phyloP scores from a whole-genome alignment of 2,329 filamentous ascomycete genomes.

The Colletotrichum shisoi region DNA sequence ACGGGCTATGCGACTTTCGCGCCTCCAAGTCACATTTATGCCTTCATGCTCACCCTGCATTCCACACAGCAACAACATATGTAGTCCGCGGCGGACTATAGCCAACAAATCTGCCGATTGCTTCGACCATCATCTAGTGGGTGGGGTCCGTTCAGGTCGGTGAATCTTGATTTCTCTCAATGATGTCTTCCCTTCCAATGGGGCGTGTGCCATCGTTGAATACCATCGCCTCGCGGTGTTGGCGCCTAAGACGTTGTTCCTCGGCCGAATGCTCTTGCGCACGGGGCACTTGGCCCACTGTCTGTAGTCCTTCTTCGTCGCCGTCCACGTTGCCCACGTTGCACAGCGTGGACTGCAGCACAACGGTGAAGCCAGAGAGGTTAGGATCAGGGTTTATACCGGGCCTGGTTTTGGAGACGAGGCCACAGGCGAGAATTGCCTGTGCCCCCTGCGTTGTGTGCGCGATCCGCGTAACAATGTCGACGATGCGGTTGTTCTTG shows the following conservation, averaged over 20 bases:
- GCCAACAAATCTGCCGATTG: background rate
- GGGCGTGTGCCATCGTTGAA: slow-evolving; percentile 84
- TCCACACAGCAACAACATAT: background rate
- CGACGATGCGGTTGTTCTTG: slow-evolving; percentile 62
- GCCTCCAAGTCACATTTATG: background rate
- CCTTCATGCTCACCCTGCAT: background rate
- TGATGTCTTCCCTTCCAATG: slow-evolving; percentile 78
- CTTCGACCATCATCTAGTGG: no score
- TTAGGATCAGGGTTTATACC: slow-evolving; percentile 30
- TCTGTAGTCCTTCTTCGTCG: slow-evolving; percentile 39
- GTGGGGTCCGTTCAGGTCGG: slow-evolving; percentile 42
- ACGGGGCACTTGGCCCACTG: slow-evolving; percentile 48
- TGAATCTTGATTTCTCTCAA: slow-evolving; percentile 67
- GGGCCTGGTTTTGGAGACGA: slow-evolving; percentile 49
- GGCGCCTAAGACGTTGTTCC: slow-evolving; percentile 76
- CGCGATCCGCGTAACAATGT: slow-evolving; percentile 60
- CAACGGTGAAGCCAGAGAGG: slow-evolving; percentile 46
- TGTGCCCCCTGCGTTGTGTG: slow-evolving; percentile 60
- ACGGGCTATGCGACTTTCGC: slow-evolving; percentile 8
- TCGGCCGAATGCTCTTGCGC: slow-evolving; percentile 64
- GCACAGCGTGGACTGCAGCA: slow-evolving; percentile 48
- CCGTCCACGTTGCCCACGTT: slow-evolving; percentile 46
- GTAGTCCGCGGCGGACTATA: background rate
- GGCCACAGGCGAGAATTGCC: slow-evolving; percentile 60
- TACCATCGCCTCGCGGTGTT: slow-evolving; percentile 88